Evolutionary conservation across 2,329 filamentous ascomycete genomes (phyloP).

Genomic region (Penicillium sp.): DNA sequence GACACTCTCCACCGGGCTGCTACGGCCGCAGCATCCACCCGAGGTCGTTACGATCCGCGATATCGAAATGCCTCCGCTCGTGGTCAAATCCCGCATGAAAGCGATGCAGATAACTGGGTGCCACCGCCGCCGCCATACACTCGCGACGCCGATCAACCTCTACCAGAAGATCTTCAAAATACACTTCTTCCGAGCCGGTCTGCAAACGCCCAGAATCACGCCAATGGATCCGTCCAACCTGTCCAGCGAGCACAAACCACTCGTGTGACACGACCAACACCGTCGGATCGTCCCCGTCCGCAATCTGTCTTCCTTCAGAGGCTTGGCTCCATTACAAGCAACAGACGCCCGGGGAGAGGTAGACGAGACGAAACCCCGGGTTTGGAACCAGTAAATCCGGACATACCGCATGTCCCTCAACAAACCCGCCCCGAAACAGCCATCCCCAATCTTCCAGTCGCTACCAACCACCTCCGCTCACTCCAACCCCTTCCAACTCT

Average conservation of each 20-base stretch:
- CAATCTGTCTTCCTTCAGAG: constrained; percentile 32
- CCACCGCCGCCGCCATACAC: constrained; percentile 78
- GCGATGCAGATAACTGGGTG: constrained; percentile 86
- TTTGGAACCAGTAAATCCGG: constrained; percentile 12
- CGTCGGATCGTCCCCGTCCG: constrained; percentile 25
- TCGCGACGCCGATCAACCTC: constrained; percentile 37
- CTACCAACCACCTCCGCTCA: constrained; percentile 4
- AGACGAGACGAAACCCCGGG: constrained; percentile 17
- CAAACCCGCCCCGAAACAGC: constrained; percentile 6
- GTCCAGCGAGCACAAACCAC: constrained; percentile 30
- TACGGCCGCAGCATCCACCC: constrained; percentile 71
- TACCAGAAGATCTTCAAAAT: constrained; percentile 41
- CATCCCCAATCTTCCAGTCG: constrained; percentile 8
- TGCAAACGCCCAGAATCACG: constrained; percentile 16
- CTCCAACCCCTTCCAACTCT: constrained; percentile 21
- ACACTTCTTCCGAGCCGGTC: constrained; percentile 35
- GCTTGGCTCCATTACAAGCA: constrained; percentile 30
- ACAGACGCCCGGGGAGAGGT: constrained; percentile 23
- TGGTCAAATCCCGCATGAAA: constrained; percentile 77
- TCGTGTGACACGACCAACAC: constrained; percentile 27
- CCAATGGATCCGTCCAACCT: constrained; percentile 2
- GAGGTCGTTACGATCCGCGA: constrained; percentile 64
- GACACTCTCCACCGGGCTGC: constrained; percentile 72
- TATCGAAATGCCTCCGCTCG: constrained; percentile 26
- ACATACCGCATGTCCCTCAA: background rate